phyloP scores from a whole-genome alignment of 768 basidiomycete species.

The Plicaturopsis crispa region DNA sequence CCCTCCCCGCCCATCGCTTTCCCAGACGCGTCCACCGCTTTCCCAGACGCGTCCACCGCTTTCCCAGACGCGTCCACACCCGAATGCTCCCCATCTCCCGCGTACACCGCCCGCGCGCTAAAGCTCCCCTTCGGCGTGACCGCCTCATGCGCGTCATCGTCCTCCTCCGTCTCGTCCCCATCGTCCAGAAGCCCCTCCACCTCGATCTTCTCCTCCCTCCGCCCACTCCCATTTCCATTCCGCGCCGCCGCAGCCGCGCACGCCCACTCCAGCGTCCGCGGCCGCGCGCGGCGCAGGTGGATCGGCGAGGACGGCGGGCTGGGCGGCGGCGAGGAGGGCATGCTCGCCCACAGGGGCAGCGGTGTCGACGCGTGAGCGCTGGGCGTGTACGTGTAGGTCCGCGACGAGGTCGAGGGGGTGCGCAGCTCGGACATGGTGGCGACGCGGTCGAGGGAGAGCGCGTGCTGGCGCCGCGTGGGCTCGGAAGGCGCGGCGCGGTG shows the following conservation, averaged over 20 bases:
- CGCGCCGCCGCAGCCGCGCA: slow-evolving; percentile 23
- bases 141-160: slow-evolving; percentile 33
- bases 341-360: slow-evolving; percentile 25
- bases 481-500: no score
- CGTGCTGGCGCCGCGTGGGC: slow-evolving; percentile 11
- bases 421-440: slow-evolving; percentile 23
- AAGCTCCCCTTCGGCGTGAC: slow-evolving; percentile 32
- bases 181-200: slow-evolving; percentile 2
- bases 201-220: slow-evolving; percentile 14
- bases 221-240: no score
- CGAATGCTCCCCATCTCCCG: slow-evolving; percentile 6
- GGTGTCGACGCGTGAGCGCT: slow-evolving; percentile 19
- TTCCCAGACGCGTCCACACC: background rate
- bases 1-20: slow-evolving; percentile 7
- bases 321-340: slow-evolving; percentile 22
- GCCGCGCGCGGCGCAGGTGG: slow-evolving; percentile 15
- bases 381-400: slow-evolving; percentile 21
- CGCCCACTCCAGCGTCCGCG: slow-evolving; percentile 23
- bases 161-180: slow-evolving; percentile 32
- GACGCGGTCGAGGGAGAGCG: slow-evolving; percentile 22
- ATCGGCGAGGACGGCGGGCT: slow-evolving; percentile 23
- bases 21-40: no score
- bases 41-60: no score
- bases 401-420: slow-evolving; percentile 18
- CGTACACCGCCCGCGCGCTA: slow-evolving; percentile 9